Conservation (phyloP, 331 rosid species). For the Pyrus hybrid region DNA sequence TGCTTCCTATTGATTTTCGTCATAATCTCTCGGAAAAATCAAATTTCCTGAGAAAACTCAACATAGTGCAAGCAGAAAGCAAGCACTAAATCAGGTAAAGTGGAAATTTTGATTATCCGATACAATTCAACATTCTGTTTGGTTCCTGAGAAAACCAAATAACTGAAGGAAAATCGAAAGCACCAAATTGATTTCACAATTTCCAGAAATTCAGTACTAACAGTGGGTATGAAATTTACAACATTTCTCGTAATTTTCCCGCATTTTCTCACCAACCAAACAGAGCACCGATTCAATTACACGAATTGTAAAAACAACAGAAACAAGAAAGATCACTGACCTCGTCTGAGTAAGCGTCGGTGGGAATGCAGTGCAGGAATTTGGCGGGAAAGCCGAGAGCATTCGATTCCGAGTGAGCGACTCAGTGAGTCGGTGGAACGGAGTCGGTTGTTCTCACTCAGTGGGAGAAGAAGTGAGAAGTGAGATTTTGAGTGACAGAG, state of each 20-base stretch:
- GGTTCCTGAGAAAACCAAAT: not conserved
- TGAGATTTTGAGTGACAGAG: not conserved
- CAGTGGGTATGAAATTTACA: not conserved
- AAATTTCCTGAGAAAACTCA: not conserved
- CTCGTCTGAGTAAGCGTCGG: not conserved
- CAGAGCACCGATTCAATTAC: not conserved
- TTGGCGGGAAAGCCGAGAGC: not conserved
- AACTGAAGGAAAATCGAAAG: not conserved
- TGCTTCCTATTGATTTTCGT: not conserved
- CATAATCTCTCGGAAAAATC: not conserved
- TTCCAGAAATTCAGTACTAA: not conserved
- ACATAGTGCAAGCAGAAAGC: not conserved
- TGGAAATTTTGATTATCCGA: not conserved
- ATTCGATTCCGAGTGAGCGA: not conserved
- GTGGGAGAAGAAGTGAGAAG: not conserved
- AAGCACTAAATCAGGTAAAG: not conserved
- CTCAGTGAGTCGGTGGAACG: not conserved
- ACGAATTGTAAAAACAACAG: not conserved
- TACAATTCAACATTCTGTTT: not conserved
- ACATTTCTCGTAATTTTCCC: not conserved
- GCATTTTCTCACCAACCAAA: not conserved
- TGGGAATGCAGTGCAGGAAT: not conserved
- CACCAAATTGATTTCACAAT: not conserved
- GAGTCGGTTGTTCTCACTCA: not conserved
- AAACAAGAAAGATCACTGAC: not conserved